These are phyloP conservation scores for Colletotrichum sp. DNA, from an alignment of 2,329 filamentous ascomycete species.

Conservation along the genomic window DNA sequence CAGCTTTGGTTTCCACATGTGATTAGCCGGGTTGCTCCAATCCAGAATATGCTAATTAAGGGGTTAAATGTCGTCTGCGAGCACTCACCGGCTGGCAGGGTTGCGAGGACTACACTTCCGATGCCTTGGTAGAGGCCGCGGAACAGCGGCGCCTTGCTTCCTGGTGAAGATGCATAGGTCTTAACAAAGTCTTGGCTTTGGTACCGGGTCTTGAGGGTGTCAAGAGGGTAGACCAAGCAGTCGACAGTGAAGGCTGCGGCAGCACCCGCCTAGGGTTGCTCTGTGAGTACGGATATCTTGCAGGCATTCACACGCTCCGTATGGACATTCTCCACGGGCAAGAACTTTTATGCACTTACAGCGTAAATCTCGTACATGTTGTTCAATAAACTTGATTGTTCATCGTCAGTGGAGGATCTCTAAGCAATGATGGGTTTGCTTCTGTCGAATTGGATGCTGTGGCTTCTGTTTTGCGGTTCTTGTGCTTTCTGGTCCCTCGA, in stretches of 20 bases:
- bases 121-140: constrained; percentile 86
- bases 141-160: constrained; percentile 61
- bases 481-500: neutral
- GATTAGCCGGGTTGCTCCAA: neutral
- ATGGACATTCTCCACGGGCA: neutral
- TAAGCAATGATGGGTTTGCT: neutral
- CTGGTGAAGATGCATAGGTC: constrained; percentile 65
- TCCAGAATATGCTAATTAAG: neutral
- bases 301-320: neutral
- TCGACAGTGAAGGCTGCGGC: constrained; percentile 87
- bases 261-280: constrained; percentile 72
- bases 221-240: constrained; percentile 83
- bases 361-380: constrained; percentile 24
- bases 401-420: neutral
- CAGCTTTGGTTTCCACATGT: constrained; percentile 54
- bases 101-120: constrained; percentile 83
- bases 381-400: neutral
- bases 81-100: constrained; percentile 77
- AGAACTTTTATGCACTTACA: neutral
- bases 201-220: constrained; percentile 87
- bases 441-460: neutral
- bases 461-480: neutral
- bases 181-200: constrained; percentile 79
- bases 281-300: neutral
- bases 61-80: neutral